Evolutionary conservation across 257 asterid species (phyloP), one percentile per base, ranked within the genome.

Genomic region (Solanum lignicaule): DNA sequence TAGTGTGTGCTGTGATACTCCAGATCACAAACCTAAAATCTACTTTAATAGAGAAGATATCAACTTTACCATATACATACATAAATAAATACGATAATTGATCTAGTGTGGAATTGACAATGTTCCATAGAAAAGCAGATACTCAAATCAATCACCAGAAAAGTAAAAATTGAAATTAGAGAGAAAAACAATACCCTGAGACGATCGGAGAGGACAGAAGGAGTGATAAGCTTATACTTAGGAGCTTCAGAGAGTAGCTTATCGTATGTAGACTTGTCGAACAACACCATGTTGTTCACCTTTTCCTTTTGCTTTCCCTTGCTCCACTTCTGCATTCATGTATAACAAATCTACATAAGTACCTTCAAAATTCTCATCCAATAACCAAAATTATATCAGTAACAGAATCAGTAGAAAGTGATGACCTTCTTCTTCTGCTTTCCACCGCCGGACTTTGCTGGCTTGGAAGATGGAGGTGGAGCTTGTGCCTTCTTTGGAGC

Each of bases 291-390:
- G 93, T 96, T 96, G 94, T 96, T 96, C 68, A 95, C 99, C 98
- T 96, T 96, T 90, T 96, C 99, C 97, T 96, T 96, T 88, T 95
- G 98, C 93, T 95, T 96, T 78, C 98, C 99, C 94, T 96, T 96
- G 94, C 92, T 90, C 94, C 94, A 92, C 88, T 92, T 92, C 92
- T 96, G 94, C 93, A 92, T 76, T 89, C 91, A 92, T 87, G 90
- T 81, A 7, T 5, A 46, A 78, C 15, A 32, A 12, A 75, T 20
- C 14, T 31, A 46, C 27, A 32, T 69, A 2, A 84, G 36, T 9
- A 86, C 83, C 36, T 39, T 78, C 6, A 25, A 41, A 41, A 78
- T 15, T 41, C 75, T 68, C 58, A 25, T 27, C 21, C 5, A 0
- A 27, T 2, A 79, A 10, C 33, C 32, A n/a, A 79, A 52, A 73